Percentiles rank a stretch among this genome's conserved stretches.
These are phyloP conservation scores for Serendipita vermifera DNA, from an alignment of 768 basidiomycete genomes.

Conservation along the genomic window DNA sequence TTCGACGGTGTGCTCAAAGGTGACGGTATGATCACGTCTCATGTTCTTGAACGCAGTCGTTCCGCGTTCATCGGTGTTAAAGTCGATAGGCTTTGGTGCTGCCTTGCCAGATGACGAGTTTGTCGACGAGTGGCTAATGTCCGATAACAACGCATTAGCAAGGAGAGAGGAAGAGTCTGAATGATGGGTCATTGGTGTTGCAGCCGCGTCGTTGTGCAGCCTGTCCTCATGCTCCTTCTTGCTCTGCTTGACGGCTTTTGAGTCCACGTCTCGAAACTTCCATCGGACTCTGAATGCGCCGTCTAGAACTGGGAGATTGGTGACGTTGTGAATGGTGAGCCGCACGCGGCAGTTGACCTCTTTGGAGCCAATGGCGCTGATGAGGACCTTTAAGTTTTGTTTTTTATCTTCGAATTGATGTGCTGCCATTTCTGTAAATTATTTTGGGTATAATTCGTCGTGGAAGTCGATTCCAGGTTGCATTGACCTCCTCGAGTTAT, in stretches of 20 bases:
- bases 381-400: slow-evolving; percentile 1
- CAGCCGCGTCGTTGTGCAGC: too few relatives aligned
- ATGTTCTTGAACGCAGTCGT: neutral
- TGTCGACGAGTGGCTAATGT: neutral
- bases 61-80: slow-evolving; percentile 2
- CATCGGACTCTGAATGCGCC: slow-evolving; percentile 1
- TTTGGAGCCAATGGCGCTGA: neutral
- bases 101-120: neutral
- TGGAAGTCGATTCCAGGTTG: too few relatives aligned
- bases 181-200: neutral
- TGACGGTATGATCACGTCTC: neutral
- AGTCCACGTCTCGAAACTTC: slow-evolving; percentile 2
- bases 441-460: neutral
- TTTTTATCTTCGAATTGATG: slow-evolving; percentile 9
- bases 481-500: too few relatives aligned
- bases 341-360: slow-evolving; percentile 7
- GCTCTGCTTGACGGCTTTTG: neutral
- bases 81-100: neutral
- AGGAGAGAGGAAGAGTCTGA: neutral
- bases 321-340: neutral
- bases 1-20: slow-evolving; percentile 3
- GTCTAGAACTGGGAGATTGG: slow-evolving; percentile 4
- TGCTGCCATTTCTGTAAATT: neutral
- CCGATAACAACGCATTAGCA: neutral
- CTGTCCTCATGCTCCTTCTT: too few relatives aligned